Evolutionary conservation across 345 rosid species (phyloP), one percentile per base, ranked within the genome.

Genomic region (Cardamine occulta): DNA sequence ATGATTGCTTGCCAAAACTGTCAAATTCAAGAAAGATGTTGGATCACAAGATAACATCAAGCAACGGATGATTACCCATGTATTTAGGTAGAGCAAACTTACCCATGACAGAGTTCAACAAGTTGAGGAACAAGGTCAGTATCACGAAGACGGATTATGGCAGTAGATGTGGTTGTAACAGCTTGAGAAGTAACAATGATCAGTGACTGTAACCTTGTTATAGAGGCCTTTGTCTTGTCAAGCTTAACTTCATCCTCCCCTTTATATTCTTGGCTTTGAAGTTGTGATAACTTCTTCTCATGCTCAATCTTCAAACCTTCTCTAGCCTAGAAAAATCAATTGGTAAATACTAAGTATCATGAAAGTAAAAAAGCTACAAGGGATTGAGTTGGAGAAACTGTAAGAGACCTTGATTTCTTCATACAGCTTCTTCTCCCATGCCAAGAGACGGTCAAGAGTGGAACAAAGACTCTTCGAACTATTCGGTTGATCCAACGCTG

Each of bases 391-490:
- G 18, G 21, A 48, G 18, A 17, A 11, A 13, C 49, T 24, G 17
- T 8, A 80, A 54, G 35, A 74, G 59, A 91, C 98, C 98, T 94
- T 94, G 45, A 94, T 90, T 79, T 94, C 98, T 64, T 85, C 86
- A 51, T 88, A 94, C 17, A 91, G 91, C 80, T 94, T 94, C 85
- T 90, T 88, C 90, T 91, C 98, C 98, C 98, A 94, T 40, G 97
- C 98, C 84, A 88, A 84, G 48, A 94, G 89, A 78, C 93, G 88
- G 52, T 94, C 98, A 67, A 92, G 77, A 45, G 96, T 88, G 66
- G 97, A 86, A 74, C 91, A 94, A 44, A 94, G 97, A 53, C 98
- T 90, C 84, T 79, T 91, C 0, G 83, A 76, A 67, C 88, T 87
- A 28, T 84, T 86, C 10, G 87, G 75, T 78, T 80, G 86, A 63